A percentile compares a stretch with the other conserved stretches of the same genome.
phyloP scores from a whole-genome alignment of 306 rosid genomes.

The Malus sieversii region DNA sequence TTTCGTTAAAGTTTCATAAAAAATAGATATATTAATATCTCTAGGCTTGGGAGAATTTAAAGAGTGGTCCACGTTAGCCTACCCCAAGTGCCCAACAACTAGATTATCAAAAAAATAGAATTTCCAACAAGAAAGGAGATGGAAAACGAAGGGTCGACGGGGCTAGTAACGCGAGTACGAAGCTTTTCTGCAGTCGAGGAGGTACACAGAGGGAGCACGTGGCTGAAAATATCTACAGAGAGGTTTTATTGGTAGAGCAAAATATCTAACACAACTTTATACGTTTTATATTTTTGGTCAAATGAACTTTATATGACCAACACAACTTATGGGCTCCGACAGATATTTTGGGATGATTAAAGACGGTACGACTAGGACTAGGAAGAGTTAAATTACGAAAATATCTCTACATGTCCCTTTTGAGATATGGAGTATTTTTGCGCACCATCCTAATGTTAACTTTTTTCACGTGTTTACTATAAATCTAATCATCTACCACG shows the following conservation, averaged over 20 bases:
- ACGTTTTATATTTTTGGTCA: not conserved
- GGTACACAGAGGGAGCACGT: not conserved
- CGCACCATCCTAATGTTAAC: too few relatives aligned
- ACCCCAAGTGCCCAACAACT: not conserved
- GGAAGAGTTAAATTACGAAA: not conserved
- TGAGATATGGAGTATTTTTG: not conserved
- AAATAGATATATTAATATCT: too few relatives aligned
- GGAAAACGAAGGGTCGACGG: not conserved
- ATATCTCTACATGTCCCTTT: not conserved
- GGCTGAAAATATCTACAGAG: constrained; percentile 1
- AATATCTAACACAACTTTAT: not conserved
- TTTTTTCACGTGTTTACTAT: too few relatives aligned
- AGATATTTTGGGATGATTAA: not conserved
- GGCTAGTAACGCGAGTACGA: not conserved
- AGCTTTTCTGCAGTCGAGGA: not conserved
- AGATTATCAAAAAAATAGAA: not conserved
- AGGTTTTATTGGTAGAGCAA: not conserved
- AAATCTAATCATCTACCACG: too few relatives aligned
- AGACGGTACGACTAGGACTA: not conserved
- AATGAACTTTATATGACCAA: not conserved
- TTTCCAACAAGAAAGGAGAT: not conserved
- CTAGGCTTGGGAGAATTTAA: not conserved
- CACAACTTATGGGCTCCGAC: not conserved
- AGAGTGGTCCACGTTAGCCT: not conserved
- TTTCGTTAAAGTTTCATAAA: too few relatives aligned